phyloP scores from a whole-genome alignment of 306 rosid species.

The Styphnolobium japonicum region DNA sequence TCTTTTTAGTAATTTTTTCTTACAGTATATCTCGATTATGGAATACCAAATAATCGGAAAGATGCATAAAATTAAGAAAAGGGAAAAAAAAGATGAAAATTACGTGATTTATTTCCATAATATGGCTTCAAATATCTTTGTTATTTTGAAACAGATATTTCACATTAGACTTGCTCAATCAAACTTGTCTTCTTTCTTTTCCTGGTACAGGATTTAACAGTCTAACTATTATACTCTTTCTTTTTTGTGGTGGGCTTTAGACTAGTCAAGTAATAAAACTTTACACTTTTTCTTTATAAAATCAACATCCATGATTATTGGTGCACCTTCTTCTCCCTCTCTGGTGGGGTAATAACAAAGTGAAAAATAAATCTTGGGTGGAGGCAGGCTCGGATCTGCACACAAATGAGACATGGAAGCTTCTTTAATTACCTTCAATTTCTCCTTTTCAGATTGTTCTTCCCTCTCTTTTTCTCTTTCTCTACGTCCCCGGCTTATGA shows the following conservation, averaged over 20 bases:
- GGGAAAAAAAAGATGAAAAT: background rate
- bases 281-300: conserved; percentile 46
- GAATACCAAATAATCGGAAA: no score
- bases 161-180: background rate
- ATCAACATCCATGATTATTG: conserved; percentile 26
- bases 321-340: background rate
- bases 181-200: background rate
- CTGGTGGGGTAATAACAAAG: background rate
- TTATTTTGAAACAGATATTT: background rate
- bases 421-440: conserved; percentile 25
- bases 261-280: conserved; percentile 33
- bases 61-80: background rate
- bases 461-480: background rate
- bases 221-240: conserved; percentile 8
- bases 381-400: background rate
- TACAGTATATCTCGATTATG: no score
- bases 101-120: background rate
- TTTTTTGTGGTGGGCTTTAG: conserved; percentile 19
- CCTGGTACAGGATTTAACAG: background rate
- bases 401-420: conserved; percentile 19
- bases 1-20: no score
- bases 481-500: background rate
- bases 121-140: background rate
- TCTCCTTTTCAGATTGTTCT: conserved; percentile 7
- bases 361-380: background rate